Conservation (phyloP, 192 early-diverging fungal species). For the Coemansia sp. region DNA sequence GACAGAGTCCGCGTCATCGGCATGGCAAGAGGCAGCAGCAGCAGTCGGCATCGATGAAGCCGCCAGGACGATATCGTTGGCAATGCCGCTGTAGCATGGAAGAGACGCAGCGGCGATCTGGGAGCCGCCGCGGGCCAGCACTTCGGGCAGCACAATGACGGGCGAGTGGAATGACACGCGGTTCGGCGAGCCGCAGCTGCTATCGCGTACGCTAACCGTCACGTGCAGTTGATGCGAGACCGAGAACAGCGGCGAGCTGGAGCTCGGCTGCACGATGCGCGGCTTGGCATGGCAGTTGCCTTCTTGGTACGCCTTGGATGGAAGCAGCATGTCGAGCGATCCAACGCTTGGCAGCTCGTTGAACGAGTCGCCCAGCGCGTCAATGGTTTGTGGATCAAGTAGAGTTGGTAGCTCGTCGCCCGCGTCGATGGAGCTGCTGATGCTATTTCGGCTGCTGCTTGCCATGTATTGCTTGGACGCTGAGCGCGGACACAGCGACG, state of each 20-base stretch:
- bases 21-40: neutral
- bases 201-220: slow-evolving; percentile 22
- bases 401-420: neutral
- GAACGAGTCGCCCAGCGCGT: slow-evolving; percentile 44
- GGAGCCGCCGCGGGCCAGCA: slow-evolving; percentile 10
- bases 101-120: slow-evolving; percentile 12
- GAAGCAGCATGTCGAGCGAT: slow-evolving; percentile 16
- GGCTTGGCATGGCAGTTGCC: neutral
- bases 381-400: slow-evolving; percentile 34
- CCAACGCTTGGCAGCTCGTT: slow-evolving; percentile 27
- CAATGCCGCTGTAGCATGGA: slow-evolving; percentile 36
- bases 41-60: slow-evolving; percentile 1
- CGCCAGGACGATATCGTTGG: slow-evolving; percentile 33
- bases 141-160: slow-evolving; percentile 43
- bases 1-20: neutral
- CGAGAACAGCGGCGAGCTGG: slow-evolving; percentile 30
- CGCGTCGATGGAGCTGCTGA: neutral
- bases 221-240: slow-evolving; percentile 33
- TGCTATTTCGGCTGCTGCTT: neutral
- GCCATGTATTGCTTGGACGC: slow-evolving; percentile 1
- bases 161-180: slow-evolving; percentile 16
- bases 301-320: neutral
- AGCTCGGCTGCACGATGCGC: slow-evolving; percentile 34
- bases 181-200: slow-evolving; percentile 7
- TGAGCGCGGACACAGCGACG: slow-evolving; percentile 19